Evolutionary conservation across 1,139 yeast genomes (phyloP).

Genomic region (Blastobotrys persicus): DNA sequence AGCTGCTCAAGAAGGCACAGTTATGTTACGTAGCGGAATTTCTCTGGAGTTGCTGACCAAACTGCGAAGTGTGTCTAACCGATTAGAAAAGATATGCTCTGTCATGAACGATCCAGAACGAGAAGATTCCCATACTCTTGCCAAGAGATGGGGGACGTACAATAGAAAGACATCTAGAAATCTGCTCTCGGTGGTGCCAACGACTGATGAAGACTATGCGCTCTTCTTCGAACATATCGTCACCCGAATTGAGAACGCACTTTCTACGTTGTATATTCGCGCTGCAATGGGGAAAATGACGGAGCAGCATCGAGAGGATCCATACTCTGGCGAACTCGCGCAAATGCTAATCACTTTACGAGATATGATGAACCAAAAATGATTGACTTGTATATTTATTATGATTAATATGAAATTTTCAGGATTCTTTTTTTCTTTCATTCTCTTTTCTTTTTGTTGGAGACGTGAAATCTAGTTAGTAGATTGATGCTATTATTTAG

Average conservation of each 20-base stretch:
- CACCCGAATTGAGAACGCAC: conserved; percentile 58
- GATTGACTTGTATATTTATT: neutral
- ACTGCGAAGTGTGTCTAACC: conserved; percentile 47
- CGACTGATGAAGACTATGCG: conserved; percentile 41
- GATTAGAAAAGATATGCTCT: conserved; percentile 51
- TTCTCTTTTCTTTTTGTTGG: no score
- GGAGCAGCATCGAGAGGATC: conserved; percentile 11
- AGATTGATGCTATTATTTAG: no score
- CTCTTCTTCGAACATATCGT: conserved; percentile 60
- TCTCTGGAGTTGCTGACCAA: conserved; percentile 42
- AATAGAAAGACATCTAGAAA: conserved; percentile 33
- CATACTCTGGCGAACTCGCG: conserved; percentile 19
- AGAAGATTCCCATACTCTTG: conserved; percentile 1
- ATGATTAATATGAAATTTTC: neutral
- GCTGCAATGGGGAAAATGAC: conserved; percentile 21
- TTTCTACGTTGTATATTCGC: conserved; percentile 29
- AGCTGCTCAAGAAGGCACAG: neutral
- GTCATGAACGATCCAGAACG: conserved; percentile 24
- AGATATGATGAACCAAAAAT: conserved; percentile 10
- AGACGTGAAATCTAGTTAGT: no score
- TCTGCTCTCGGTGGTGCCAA: conserved; percentile 25
- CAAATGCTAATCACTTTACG: conserved; percentile 19
- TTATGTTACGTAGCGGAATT: conserved; percentile 22
- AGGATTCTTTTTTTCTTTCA: no score
- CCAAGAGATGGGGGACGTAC: conserved; percentile 14